Base-by-base conservation (phyloP, 306 rosid genomes). In the Datisca glomerata region DNA sequence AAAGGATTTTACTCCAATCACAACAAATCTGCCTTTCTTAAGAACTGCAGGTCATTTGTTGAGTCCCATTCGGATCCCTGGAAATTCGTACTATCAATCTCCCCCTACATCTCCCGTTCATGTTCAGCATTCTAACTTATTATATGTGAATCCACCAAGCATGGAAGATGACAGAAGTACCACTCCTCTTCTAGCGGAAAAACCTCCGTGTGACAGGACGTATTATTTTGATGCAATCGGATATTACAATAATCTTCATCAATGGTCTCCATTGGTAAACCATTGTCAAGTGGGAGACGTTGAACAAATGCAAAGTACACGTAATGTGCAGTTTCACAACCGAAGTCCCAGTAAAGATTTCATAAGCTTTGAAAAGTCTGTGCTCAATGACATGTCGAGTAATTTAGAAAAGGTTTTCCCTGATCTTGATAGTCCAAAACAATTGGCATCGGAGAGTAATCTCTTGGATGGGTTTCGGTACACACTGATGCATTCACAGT, bases 1-100 rank as follows among this genome's bases (percentile, higher is more conserved):
- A 16, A 69, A 61, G 62, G 93, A 83, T 33, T 33, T 43, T 45
- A 68, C 18, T 59, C 70, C 73, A 40, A 45, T 45, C 33, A 43
- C 84, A 34, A 24, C 85, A 13, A 75, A 65, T 52, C 29, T 59
- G 22, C 45, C 49, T 11, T 71, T 42, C 27, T 41, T 72, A 40
- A 82, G 60, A 56, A 63, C 65, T 12, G 33, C 52, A 59, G 49
- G 69, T 71, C 96, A 79, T 38, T 35, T 61, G 54, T 41, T 72
- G 49, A 45, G 67, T 16, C 14, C 74, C 35, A 28, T 72, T 45
- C 70, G 62, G 49, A 65, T 45, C 37, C 72, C 75, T 12, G 62
- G 52, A 21, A 80, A 59, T 50, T 55, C 84, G 14, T 57, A 51
- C 51, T 68, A 51, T 55, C 75, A 59, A 47, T 52, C 67, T 15